Percentiles rank a stretch among this genome's conserved stretches.
phyloP scores from a whole-genome alignment of 768 basidiomycete genomes.

The Scleroderma bovista region DNA sequence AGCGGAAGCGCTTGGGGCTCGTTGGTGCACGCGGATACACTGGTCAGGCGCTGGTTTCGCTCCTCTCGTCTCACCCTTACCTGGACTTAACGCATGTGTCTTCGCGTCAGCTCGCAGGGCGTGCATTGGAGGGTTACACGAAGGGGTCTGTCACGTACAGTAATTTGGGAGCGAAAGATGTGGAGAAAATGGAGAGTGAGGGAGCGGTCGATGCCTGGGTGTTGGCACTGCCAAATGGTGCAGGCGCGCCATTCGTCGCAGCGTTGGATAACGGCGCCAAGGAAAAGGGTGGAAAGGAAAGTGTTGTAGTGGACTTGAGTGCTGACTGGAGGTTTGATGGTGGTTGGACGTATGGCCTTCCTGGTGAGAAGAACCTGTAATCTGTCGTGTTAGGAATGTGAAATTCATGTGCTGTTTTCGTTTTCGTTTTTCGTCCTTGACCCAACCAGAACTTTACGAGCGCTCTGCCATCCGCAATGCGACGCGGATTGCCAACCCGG shows the following conservation, averaged over 20 bases:
- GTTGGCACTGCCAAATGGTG: slow-evolving; percentile 98
- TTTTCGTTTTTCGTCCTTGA: slow-evolving; percentile 7
- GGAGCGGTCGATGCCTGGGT: slow-evolving; percentile 97
- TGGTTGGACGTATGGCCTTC: slow-evolving; percentile 96
- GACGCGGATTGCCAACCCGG: slow-evolving; percentile 92
- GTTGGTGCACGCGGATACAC: slow-evolving; percentile 97
- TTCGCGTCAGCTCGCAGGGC: slow-evolving; percentile 88
- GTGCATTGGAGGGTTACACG: slow-evolving; percentile 72
- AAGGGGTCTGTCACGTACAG: slow-evolving; percentile 71
- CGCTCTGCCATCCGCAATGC: slow-evolving; percentile 62
- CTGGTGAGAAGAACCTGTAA: slow-evolving; percentile 72
- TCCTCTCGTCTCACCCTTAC: slow-evolving; percentile 86
- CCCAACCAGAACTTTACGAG: slow-evolving; percentile 72
- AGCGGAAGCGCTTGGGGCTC: slow-evolving; percentile 85
- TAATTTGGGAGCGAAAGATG: slow-evolving; percentile 73
- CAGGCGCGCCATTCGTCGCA: slow-evolving; percentile 94
- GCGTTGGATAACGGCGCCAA: slow-evolving; percentile 77
- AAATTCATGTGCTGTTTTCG: slow-evolving; percentile 31
- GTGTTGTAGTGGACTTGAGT: slow-evolving; percentile 87
- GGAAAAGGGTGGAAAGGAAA: slow-evolving; percentile 47
- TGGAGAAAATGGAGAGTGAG: slow-evolving; percentile 83
- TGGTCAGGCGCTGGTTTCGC: slow-evolving; percentile 82
- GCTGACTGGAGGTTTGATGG: slow-evolving; percentile 95
- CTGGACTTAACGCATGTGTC: slow-evolving; percentile 93
- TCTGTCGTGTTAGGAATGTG: slow-evolving; percentile 31